Evolutionary conservation across 768 basidiomycete genomes (phyloP).

Genomic region (Rhodotorula taiwanensis): DNA sequence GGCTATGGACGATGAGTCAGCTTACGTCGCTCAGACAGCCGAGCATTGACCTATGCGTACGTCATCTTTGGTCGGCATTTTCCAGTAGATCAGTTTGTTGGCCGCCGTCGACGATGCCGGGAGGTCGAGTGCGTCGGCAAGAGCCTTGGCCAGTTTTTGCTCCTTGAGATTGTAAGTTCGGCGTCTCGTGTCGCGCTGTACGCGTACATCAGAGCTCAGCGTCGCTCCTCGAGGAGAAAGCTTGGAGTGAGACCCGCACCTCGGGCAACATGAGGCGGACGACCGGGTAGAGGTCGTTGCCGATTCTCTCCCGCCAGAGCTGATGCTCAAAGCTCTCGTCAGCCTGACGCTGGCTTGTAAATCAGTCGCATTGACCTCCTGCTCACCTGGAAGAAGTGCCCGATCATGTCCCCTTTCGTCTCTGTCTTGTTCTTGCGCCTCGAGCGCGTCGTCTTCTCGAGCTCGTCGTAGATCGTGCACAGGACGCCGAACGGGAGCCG

Average conservation of each 20-base stretch:
- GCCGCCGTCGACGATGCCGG: constrained; percentile 49
- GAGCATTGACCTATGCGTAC: constrained; percentile 25
- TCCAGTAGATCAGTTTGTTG: constrained; percentile 69
- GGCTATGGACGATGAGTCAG: not conserved
- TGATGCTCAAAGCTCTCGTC: constrained; percentile 4
- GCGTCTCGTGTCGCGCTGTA: constrained; percentile 91
- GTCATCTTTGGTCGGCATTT: constrained; percentile 45
- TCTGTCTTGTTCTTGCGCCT: constrained; percentile 17
- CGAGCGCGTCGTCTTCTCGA: constrained; percentile 29
- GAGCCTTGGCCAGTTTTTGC: constrained; percentile 83
- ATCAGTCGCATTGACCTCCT: no score
- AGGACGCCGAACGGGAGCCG: constrained; percentile 10
- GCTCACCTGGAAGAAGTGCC: constrained; percentile 19
- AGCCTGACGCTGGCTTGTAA: not conserved
- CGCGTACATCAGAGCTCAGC: constrained; percentile 46
- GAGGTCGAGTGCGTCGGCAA: constrained; percentile 81
- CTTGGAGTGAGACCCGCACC: constrained; percentile 2
- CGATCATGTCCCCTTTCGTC: constrained; percentile 14
- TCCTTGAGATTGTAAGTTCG: constrained; percentile 92
- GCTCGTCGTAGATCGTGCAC: constrained; percentile 6
- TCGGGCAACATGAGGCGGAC: constrained; percentile 80
- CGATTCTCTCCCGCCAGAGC: constrained; percentile 72
- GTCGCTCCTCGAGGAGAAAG: not conserved
- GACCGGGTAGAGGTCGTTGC: constrained; percentile 80
- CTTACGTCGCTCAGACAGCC: no score